phyloP scores from a whole-genome alignment of 345 rosid species.

The Trapa incisa region DNA sequence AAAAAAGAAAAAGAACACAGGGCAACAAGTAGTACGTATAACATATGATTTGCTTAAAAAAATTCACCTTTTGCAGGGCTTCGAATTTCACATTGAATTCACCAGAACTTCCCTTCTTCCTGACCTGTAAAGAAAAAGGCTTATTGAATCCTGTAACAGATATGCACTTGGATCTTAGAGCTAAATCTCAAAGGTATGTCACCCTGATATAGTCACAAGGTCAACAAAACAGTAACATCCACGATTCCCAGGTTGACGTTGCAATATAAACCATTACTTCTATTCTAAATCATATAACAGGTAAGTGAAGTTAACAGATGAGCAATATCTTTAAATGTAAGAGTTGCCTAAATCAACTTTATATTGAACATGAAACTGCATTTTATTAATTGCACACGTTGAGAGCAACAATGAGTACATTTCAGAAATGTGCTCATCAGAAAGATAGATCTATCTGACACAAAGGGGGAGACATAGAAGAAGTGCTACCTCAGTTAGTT shows the following conservation, averaged over 20 bases:
- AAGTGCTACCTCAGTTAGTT: conserved; percentile 39
- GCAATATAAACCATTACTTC: neutral
- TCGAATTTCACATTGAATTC: conserved; percentile 25
- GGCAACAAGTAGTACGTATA: neutral
- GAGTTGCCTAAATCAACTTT: neutral
- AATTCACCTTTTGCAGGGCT: conserved; percentile 42
- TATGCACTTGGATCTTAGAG: neutral
- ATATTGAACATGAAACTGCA: neutral
- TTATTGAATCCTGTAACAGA: neutral
- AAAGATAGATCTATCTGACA: neutral
- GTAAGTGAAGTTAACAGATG: neutral
- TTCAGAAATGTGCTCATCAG: neutral
- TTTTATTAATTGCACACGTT: neutral
- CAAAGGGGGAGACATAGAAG: neutral
- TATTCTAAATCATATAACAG: neutral
- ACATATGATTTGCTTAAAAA: neutral
- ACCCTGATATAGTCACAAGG: too few relatives aligned
- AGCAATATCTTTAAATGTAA: neutral
- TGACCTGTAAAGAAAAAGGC: conserved; percentile 28
- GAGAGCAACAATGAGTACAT: neutral
- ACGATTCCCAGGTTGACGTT: neutral
- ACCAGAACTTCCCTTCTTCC: conserved; percentile 27
- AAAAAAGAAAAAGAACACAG: neutral
- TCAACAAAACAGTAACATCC: neutral
- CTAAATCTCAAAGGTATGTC: too few relatives aligned